Percentiles rank a stretch among this genome's conserved stretches.
These are phyloP conservation scores for Vigna radiata DNA, from an alignment of 306 rosid genomes.

Conservation along the genomic window DNA sequence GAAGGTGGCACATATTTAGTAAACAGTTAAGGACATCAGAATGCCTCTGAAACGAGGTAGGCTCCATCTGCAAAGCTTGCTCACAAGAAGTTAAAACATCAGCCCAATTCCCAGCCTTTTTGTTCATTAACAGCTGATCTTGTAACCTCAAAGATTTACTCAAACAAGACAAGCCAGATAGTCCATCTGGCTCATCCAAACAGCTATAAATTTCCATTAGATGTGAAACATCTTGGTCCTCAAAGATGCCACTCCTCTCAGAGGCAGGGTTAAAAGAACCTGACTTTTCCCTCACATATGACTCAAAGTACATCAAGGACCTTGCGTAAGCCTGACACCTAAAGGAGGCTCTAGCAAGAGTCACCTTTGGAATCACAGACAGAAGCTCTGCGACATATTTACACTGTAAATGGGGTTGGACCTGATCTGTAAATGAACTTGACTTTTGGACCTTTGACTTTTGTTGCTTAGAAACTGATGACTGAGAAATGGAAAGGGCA, in stretches of 20 bases:
- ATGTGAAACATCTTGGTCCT: conserved; percentile 83
- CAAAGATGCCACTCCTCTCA: conserved; percentile 84
- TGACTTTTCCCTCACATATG: conserved; percentile 76
- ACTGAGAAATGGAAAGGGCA: conserved; percentile 71
- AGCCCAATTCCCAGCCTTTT: conserved; percentile 95
- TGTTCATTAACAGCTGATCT: conserved; percentile 87
- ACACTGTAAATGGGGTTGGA: conserved; percentile 77
- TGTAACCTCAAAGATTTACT: conserved; percentile 78
- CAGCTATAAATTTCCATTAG: conserved; percentile 93
- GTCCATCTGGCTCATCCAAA: conserved; percentile 96
- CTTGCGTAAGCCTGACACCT: conserved; percentile 97
- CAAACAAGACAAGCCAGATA: conserved; percentile 84
- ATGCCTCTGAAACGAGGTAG: conserved; percentile 90
- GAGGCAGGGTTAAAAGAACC: conserved; percentile 99
- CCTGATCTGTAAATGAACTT: conserved; percentile 58
- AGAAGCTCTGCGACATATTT: conserved; percentile 88
- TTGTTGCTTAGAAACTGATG: conserved; percentile 69
- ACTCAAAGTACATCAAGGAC: conserved; percentile 96
- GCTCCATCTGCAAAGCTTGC: conserved; percentile 98
- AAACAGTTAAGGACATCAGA: conserved; percentile 95
- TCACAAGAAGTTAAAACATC: conserved; percentile 94
- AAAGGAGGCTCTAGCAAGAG: conserved; percentile 92
- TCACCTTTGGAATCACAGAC: conserved; percentile 80
- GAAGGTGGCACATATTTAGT: conserved; percentile 97
- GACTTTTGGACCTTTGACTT: conserved; percentile 68